Base-by-base conservation (phyloP, 2,329 filamentous ascomycete genomes). In the Fusarium sarcochroum region DNA sequence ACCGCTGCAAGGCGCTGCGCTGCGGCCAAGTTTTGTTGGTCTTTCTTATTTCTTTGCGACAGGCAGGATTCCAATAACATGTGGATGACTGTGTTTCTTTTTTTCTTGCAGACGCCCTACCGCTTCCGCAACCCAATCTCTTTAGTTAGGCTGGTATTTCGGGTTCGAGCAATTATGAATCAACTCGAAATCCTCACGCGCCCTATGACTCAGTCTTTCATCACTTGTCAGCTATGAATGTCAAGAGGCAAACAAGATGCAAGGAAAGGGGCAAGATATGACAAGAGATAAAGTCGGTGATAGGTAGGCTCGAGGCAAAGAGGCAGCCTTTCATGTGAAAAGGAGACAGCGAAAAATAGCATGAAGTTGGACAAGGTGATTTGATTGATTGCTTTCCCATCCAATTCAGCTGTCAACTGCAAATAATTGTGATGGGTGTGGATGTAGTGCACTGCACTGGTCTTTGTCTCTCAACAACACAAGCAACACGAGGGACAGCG, bases 391-490 rank as follows among this genome's bases (percentile, higher is more conserved):
- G 61, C 45, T 57, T 52, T 67, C 40, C 50, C 51, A 46, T 53
- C 50, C 48, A 57, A 61, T 73, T 72, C 70, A 72, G 70, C 70
- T 73, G 46, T 44, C 34, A 60, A 51, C 49, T 44, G 58, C 34
- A 40, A 52, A 18, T n/a, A 54, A 48, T 52, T 40, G 51, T 38
- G 11, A 50, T 11, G 42, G 70, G 70, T 47, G 70, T 73, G 70
- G 40, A n/a, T 53, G 48, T 73, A 73, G 41, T 21, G 41, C 25
- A 37, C 40, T 46, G 25, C 42, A 50, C 44, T 63, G 70, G 49
- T 69, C 54, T 58, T 59, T 70, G 57, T 69, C 59, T 69, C 66
- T 68, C 58, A 67, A 71, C 55, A 70, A 70, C 50, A 68, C 46
- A 72, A 60, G 59, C 69, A 58, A 69, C 68, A 63, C 49, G 32